Percentiles rank a stretch among this genome's conserved stretches.
phyloP scores from a whole-genome alignment of 1,139 yeast species.

The Hyphopichia burtonii region DNA sequence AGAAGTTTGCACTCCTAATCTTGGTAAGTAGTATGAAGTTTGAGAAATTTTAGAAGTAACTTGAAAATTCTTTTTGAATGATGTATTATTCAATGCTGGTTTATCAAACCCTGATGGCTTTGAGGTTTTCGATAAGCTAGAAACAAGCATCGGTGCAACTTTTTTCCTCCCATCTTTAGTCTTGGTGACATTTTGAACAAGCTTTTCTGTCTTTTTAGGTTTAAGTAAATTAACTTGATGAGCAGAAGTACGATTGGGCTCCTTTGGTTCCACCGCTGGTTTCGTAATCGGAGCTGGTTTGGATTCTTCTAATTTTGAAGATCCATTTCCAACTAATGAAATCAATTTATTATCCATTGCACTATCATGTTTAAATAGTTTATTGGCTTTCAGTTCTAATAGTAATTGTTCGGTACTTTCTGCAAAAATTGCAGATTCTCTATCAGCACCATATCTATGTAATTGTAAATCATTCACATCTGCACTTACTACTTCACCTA shows the following conservation, averaged over 20 bases:
- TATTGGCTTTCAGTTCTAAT: constrained; percentile 60
- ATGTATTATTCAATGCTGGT: not conserved
- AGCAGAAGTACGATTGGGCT: no score
- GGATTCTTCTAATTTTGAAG: not conserved
- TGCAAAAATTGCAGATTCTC: constrained; percentile 80
- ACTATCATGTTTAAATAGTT: constrained; percentile 2
- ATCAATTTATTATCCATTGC: not conserved
- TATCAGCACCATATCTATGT: constrained; percentile 83
- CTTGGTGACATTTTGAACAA: constrained; percentile 44
- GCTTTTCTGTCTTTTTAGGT: constrained; percentile 15
- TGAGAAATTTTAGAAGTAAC: constrained; percentile 37
- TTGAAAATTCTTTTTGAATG: constrained; percentile 15
- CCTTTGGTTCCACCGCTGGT: not conserved
- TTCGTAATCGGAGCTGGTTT: constrained; percentile 1
- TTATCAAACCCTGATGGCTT: constrained; percentile 2
- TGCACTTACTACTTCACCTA: constrained; percentile 73
- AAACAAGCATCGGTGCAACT: constrained; percentile 80
- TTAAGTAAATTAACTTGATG: constrained; percentile 10
- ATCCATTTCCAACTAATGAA: not conserved
- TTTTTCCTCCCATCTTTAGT: constrained; percentile 83
- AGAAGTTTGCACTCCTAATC: constrained; percentile 47
- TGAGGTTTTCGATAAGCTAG: constrained; percentile 36
- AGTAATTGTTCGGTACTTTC: constrained; percentile 79
- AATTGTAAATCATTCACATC: constrained; percentile 64
- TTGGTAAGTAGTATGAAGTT: constrained; percentile 42